Base-by-base conservation (phyloP, 768 basidiomycete genomes). In the Naganishia antarctica region DNA sequence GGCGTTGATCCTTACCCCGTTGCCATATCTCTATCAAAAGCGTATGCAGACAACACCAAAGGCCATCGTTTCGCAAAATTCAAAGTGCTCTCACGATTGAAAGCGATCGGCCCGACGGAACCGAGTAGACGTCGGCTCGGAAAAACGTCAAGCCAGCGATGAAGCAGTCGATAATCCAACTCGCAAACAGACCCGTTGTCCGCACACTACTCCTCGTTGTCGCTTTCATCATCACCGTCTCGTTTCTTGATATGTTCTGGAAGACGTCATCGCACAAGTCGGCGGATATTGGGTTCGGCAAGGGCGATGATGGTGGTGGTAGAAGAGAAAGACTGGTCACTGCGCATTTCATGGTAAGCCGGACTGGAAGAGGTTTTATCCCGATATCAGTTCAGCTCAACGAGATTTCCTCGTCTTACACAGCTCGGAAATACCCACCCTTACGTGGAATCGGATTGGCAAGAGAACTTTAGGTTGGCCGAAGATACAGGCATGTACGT, bases 281-380 rank as follows among this genome's bases (percentile, higher is more conserved):
- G 2, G 5, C 1, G 9, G 45, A 43, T 15, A 16, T 18, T 4
- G 45, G 21, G n/a, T 26, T 34, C 15, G 46, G 34, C 3, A 11
- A 26, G 23, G 31, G 15, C 2, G 34, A 12, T 2, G 21, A 23
- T 9, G 9, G 18, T n/a, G 6, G 31, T 21, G 45, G 49, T 18
- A 45, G 44, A 4, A 47, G 31, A 18, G 61, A 63, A 1, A 67
- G 62, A 43, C 40, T 76, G 28, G 74, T 73, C 18, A 68, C 74
- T 4, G 77, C 76, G 6, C 77, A 78, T 58, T 78, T 78, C 63
- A 78, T 78, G 76, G 75, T 77, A 44, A 58, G 72, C 69, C 41
- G 15, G 2, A 21, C 32, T 15, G 16, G 15, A 13, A 15, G 2
- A n/a, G n/a, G n/a, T n/a, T 25, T 13, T 25, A 25, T 9, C 37